Percentiles rank a stretch among this genome's conserved stretches.
Evolutionary conservation across 78 protist genomes (phyloP).

Genomic region (Parvularia atlantis): DNA sequence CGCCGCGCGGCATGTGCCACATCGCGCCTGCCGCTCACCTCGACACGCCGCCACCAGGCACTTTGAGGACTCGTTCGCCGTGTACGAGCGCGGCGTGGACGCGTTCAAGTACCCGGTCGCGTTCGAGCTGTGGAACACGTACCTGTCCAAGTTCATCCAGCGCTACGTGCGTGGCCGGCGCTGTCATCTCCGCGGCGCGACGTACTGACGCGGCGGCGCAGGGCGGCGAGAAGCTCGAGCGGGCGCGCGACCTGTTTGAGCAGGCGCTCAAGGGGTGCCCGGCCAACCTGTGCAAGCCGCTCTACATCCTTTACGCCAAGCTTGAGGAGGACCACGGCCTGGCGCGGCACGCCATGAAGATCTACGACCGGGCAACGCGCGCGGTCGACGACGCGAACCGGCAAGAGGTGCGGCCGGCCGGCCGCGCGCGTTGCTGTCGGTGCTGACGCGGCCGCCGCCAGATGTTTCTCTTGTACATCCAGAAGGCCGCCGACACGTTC

Average conservation of each 20-base stretch:
- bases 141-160: constrained; percentile 76
- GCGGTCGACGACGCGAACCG: constrained; percentile 14
- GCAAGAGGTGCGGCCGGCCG: constrained; percentile 8
- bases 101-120: constrained; percentile 79
- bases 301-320: constrained; percentile 59
- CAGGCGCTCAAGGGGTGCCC: constrained; percentile 73
- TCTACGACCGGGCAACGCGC: constrained; percentile 74
- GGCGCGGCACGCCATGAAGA: constrained; percentile 79
- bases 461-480: constrained; percentile 73
- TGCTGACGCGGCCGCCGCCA: not conserved
- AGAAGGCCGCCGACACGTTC: constrained; percentile 61
- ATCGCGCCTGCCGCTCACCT: too few species aligned
- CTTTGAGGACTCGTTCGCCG: constrained; percentile 82
- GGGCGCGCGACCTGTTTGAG: constrained; percentile 92
- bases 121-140: constrained; percentile 77
- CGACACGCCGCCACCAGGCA: too few species aligned
- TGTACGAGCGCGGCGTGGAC: constrained; percentile 72
- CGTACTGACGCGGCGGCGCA: not conserved
- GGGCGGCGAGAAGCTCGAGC: constrained; percentile 75
- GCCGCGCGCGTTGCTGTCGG: not conserved
- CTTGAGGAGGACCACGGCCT: constrained; percentile 80
- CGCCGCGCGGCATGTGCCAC: too few species aligned
- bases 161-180: constrained; percentile 60
- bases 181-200: not conserved
- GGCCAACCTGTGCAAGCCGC: constrained; percentile 22